Evolutionary conservation across 352 stramenopile genomes (phyloP).

Genomic region (Globisporangium rhizosaccharum): DNA sequence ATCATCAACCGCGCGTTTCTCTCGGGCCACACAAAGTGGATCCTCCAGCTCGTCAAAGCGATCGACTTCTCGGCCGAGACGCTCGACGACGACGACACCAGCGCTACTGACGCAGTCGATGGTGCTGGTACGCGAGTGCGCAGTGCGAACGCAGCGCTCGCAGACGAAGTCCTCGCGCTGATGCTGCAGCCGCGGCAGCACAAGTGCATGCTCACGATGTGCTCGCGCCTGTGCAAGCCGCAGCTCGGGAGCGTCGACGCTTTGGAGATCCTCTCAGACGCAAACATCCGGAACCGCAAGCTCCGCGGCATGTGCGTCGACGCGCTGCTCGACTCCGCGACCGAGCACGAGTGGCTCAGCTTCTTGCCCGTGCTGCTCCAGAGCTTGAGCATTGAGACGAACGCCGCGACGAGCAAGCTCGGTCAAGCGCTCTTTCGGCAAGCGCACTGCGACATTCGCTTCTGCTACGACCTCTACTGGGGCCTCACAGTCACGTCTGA

Average conservation of each 20-base stretch:
- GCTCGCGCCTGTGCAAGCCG: conserved; percentile 68
- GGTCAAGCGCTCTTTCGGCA: conserved; percentile 65
- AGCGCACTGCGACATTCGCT: conserved; percentile 70
- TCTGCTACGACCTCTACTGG: conserved; percentile 86
- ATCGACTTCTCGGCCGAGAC: conserved; percentile 66
- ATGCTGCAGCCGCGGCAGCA: conserved; percentile 59
- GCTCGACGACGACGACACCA: conserved; percentile 16
- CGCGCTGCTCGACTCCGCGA: conserved; percentile 54
- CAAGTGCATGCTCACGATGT: conserved; percentile 88
- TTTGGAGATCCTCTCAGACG: conserved; percentile 69
- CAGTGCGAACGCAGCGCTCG: conserved; percentile 16
- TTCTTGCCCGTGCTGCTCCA: conserved; percentile 72
- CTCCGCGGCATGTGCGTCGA: conserved; percentile 62
- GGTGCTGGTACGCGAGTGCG: too few species aligned
- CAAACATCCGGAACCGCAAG: conserved; percentile 50
- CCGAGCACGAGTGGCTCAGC: conserved; percentile 76
- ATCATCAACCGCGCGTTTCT: conserved; percentile 81
- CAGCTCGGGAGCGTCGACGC: conserved; percentile 75
- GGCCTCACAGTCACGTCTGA: conserved; percentile 78
- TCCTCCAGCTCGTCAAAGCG: conserved; percentile 79
- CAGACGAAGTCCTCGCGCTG: conserved; percentile 57
- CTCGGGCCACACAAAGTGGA: conserved; percentile 75
- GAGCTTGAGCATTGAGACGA: conserved; percentile 65
- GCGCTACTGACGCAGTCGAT: conserved; percentile 3
- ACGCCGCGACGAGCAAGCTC: conserved; percentile 54